Conservation (phyloP, 2,329 filamentous ascomycete genomes). For the Penicillium sclerotiorum region DNA sequence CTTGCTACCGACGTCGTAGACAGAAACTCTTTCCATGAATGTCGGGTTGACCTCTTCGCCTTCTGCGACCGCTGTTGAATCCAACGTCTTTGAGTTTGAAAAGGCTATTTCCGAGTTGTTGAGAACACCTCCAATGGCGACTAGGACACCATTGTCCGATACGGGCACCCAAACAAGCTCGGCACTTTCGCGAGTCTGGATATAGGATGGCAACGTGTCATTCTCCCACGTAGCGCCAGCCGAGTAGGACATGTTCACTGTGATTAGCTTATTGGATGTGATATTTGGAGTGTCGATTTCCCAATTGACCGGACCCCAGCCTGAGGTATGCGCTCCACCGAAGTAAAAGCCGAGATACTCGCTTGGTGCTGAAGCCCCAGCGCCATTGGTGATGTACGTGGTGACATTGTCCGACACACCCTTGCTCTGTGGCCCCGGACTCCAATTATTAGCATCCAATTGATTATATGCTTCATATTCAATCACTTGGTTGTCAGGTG, state of each 20-base stretch:
- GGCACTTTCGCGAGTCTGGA: constrained; percentile 62
- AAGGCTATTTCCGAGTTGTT: constrained; percentile 28
- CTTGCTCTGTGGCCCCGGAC: constrained; percentile 43
- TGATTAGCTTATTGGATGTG: constrained; percentile 61
- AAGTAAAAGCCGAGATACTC: constrained; percentile 75
- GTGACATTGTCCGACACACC: constrained; percentile 54
- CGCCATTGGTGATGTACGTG: constrained; percentile 67
- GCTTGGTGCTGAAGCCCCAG: constrained; percentile 65
- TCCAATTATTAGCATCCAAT: constrained; percentile 53
- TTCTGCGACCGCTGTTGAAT: constrained; percentile 4
- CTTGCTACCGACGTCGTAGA: constrained; percentile 42
- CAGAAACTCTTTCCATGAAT: constrained; percentile 41
- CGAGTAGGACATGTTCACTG: constrained; percentile 61
- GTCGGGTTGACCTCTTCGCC: constrained; percentile 26
- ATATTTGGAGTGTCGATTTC: constrained; percentile 35
- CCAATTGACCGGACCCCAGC: constrained; percentile 54
- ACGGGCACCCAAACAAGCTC: constrained; percentile 65
- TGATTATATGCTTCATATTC: constrained; percentile 52
- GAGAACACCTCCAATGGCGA: constrained; percentile 43
- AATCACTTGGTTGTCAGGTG: constrained; percentile 53
- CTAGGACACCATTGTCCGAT: constrained; percentile 38
- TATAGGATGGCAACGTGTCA: constrained; percentile 50
- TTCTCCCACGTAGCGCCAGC: constrained; percentile 61
- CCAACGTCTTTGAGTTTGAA: too few relatives aligned
- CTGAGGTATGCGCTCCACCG: constrained; percentile 60